A percentile compares a stretch with the other conserved stretches of the same genome.
Evolutionary conservation across 495 filamentous ascomycete species (phyloP).

Genomic region (Astrocystis sublimbata): DNA sequence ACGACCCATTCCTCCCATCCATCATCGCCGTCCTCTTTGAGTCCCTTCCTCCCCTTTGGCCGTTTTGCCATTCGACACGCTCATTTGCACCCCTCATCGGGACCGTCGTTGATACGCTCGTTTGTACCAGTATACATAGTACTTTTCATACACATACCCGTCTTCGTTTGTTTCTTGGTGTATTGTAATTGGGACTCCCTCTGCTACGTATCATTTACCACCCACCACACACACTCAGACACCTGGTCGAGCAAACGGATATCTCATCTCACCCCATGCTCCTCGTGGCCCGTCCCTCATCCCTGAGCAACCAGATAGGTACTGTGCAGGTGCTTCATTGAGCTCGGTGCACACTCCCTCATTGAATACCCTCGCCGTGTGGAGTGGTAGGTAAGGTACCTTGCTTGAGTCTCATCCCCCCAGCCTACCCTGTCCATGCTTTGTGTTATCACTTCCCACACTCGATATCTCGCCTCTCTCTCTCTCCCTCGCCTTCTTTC

Average conservation of each 20-base stretch:
- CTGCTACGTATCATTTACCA: no score
- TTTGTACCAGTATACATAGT: background rate
- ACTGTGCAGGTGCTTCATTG: background rate
- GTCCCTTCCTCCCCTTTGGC: conserved; percentile 7
- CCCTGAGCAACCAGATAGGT: no score
- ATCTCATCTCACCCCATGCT: background rate
- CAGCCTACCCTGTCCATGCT: background rate
- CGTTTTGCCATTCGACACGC: conserved; percentile 13
- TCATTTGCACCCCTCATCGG: background rate
- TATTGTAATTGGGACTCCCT: no score
- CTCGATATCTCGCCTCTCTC: no score
- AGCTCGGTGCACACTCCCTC: conserved; percentile 12
- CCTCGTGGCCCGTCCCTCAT: background rate
- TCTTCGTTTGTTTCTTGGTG: no score
- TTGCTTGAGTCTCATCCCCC: background rate
- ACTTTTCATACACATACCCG: background rate
- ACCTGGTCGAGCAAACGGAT: background rate
- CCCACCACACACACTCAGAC: background rate
- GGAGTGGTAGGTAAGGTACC: background rate
- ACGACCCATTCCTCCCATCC: no score
- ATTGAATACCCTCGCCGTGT: conserved; percentile 6
- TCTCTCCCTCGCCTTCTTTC: conserved; percentile 16
- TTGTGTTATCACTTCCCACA: conserved; percentile 31
- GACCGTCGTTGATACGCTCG: background rate
- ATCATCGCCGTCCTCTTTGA: background rate